These are phyloP conservation scores for Lyophyllum decastes DNA, from an alignment of 768 basidiomycete species.

Conservation along the genomic window DNA sequence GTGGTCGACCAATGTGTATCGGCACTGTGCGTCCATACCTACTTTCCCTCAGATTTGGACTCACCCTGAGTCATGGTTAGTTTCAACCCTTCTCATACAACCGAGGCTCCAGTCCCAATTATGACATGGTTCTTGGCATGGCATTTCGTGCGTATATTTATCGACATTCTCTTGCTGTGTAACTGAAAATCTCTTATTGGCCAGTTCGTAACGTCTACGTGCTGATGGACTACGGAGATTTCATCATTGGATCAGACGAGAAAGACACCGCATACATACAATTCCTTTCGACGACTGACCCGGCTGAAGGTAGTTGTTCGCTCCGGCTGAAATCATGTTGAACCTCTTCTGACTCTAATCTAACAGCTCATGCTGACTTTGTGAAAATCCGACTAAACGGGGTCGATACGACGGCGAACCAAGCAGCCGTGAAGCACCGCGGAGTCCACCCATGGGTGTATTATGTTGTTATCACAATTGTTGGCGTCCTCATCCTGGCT, in stretches of 20 bases:
- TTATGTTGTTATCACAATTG: constrained; percentile 20
- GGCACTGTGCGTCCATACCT: constrained; percentile 34
- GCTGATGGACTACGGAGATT: constrained; percentile 66
- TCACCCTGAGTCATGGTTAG: constrained; percentile 30
- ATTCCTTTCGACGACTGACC: constrained; percentile 57
- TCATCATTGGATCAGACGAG: constrained; percentile 43
- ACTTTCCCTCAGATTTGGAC: neutral
- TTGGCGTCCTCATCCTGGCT: constrained; percentile 12
- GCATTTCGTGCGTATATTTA: constrained; percentile 53
- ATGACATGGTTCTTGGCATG: constrained; percentile 75
- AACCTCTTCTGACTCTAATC: neutral
- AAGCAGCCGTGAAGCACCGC: constrained; percentile 5
- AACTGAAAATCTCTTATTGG: neutral
- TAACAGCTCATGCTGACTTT: constrained; percentile 37
- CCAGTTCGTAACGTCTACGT: constrained; percentile 68
- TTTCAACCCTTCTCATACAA: constrained; percentile 69
- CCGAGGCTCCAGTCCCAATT: constrained; percentile 39
- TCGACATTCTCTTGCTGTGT: neutral
- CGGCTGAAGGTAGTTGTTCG: constrained; percentile 33
- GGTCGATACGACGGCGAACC: constrained; percentile 26
- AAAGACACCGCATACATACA: constrained; percentile 59
- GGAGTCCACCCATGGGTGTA: constrained; percentile 11
- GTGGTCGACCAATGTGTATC: constrained; percentile 36
- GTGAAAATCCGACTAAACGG: constrained; percentile 35
- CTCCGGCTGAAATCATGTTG: neutral